phyloP scores from a whole-genome alignment of 805 yeast genomes.

The Barnettozyma californica region DNA sequence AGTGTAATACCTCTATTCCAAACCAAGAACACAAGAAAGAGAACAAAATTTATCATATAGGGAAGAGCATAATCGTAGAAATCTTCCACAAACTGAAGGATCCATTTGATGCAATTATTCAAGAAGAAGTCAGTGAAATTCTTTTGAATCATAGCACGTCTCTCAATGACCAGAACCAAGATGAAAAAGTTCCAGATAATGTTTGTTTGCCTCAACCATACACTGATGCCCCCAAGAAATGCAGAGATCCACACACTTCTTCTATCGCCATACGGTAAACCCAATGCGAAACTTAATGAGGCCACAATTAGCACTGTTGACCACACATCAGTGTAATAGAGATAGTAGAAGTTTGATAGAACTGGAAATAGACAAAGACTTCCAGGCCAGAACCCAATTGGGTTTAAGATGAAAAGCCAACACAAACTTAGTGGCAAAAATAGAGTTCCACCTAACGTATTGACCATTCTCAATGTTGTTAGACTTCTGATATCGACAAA shows the following conservation, averaged over 20 bases:
- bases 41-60: conserved; percentile 42
- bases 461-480: conserved; percentile 47
- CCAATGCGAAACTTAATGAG: conserved; percentile 45
- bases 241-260: conserved; percentile 42
- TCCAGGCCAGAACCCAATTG: conserved; percentile 38
- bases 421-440: conserved; percentile 44
- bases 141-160: conserved; percentile 37
- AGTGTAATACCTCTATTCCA: conserved; percentile 80
- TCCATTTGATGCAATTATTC: conserved; percentile 35
- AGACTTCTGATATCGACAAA: conserved; percentile 29
- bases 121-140: conserved; percentile 32
- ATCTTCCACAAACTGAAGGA: conserved; percentile 33
- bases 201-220: conserved; percentile 86
- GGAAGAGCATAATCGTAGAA: conserved; percentile 38
- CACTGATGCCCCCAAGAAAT: conserved; percentile 51
- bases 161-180: conserved; percentile 49
- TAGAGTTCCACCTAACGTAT: conserved; percentile 59
- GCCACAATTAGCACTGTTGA: conserved; percentile 63
- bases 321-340: conserved; percentile 95
- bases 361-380: conserved; percentile 58
- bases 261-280: conserved; percentile 31
- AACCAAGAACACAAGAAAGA: conserved; percentile 54
- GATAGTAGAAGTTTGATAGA: conserved; percentile 61
- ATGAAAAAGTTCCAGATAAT: conserved; percentile 77
- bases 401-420: conserved; percentile 35